Evolutionary conservation across 768 basidiomycete genomes (phyloP).

Genomic region (Boletus speciosus): DNA sequence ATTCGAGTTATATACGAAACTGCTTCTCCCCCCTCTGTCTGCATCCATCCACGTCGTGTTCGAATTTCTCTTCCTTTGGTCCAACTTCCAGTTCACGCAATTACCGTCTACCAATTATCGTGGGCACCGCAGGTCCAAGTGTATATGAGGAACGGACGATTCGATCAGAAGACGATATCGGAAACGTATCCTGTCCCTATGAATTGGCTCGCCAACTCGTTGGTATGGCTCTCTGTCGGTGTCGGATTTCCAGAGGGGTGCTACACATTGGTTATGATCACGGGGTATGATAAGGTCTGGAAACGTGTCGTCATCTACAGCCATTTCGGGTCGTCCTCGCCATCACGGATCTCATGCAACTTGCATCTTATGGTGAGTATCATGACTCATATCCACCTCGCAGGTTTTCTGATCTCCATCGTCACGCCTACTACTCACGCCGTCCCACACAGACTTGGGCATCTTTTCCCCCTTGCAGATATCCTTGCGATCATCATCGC

Average conservation of each 20-base stretch:
- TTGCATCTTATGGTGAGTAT: conserved; percentile 23
- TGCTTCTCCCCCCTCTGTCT: conserved; percentile 7
- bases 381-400: neutral
- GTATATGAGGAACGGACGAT: conserved; percentile 20
- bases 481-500: conserved; percentile 25
- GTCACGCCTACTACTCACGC: too few relatives aligned
- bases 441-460: conserved; percentile 18
- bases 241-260: neutral
- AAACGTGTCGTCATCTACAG: conserved; percentile 29
- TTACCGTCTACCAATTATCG: conserved; percentile 22
- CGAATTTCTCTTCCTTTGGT: conserved; percentile 18
- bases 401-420: neutral
- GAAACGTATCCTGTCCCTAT: conserved; percentile 19
- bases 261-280: neutral
- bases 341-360: conserved; percentile 22
- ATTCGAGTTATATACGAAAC: conserved; percentile 9
- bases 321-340: conserved; percentile 18
- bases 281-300: conserved; percentile 19
- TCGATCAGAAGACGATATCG: conserved; percentile 24
- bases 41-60: neutral
- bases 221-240: conserved; percentile 9
- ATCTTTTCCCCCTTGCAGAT: conserved; percentile 22
- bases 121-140: conserved; percentile 22
- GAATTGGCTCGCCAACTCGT: conserved; percentile 21
- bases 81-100: conserved; percentile 16